phyloP scores from a whole-genome alignment of 2,329 filamentous ascomycete species.

The Zasmidium citrigriseum region DNA sequence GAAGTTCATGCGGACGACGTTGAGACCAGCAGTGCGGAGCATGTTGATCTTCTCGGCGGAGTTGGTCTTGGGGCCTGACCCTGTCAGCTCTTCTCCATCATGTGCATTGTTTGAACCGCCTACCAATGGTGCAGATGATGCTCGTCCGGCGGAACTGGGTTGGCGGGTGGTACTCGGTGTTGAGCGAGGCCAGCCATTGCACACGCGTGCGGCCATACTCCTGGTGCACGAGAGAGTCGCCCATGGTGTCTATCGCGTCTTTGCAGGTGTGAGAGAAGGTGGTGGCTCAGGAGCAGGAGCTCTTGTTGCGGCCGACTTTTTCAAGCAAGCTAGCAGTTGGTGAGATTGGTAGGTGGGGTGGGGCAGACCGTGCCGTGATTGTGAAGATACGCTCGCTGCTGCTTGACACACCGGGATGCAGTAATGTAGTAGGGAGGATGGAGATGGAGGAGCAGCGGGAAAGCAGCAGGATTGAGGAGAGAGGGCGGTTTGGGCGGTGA shows the following conservation, averaged over 20 bases:
- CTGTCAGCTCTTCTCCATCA: conserved; percentile 3
- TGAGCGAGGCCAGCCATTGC: conserved; percentile 74
- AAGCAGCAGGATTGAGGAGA: neutral
- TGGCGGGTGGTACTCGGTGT: conserved; percentile 83
- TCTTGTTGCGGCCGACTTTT: neutral
- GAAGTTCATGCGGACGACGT: conserved; percentile 99
- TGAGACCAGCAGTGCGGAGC: conserved; percentile 83
- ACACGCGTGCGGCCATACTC: conserved; percentile 68
- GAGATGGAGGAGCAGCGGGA: neutral
- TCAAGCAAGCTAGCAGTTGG: neutral
- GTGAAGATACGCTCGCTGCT: too few species aligned
- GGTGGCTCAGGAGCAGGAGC: neutral
- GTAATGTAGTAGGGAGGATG: neutral
- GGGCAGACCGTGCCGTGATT: neutral
- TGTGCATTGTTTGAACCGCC: conserved; percentile 24
- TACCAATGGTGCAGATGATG: conserved; percentile 97
- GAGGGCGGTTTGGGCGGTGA: conserved; percentile 1
- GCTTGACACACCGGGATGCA: neutral
- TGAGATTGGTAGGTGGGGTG: neutral
- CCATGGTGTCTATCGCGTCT: conserved; percentile 48
- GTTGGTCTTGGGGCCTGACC: conserved; percentile 87
- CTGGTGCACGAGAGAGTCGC: conserved; percentile 82
- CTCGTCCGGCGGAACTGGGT: conserved; percentile 94
- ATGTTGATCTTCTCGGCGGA: conserved; percentile 95
- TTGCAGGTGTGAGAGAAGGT: neutral